Conservation (phyloP, 495 filamentous ascomycete genomes). For the Tuber umbilicatum region DNA sequence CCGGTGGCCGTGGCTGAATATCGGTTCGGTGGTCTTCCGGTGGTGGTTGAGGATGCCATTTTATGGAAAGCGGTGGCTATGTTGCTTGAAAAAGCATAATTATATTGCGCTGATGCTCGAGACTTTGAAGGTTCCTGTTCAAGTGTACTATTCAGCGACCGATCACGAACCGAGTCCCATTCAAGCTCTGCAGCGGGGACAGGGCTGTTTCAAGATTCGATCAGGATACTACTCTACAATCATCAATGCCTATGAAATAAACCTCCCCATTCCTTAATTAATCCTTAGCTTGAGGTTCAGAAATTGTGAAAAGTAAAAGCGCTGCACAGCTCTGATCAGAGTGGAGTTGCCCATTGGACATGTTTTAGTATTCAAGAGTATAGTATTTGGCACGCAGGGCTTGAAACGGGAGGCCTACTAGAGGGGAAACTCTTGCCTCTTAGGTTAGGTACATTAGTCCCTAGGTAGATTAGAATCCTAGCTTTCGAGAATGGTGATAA, state of each 20-base stretch:
- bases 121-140: neutral
- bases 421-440: too few relatives aligned
- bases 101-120: neutral
- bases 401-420: too few relatives aligned
- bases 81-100: neutral
- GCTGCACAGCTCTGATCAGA: neutral
- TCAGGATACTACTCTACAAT: neutral
- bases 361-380: neutral
- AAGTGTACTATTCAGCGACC: neutral
- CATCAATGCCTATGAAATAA: neutral
- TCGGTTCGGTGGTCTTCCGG: neutral
- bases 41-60: neutral
- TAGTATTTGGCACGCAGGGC: fast-evolving
- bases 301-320: neutral
- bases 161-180: neutral
- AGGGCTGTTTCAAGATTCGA: neutral
- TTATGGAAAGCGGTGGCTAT: neutral
- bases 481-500: too few relatives aligned
- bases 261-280: neutral
- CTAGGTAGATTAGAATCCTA: neutral
- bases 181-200: too few relatives aligned
- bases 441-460: too few relatives aligned
- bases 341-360: neutral
- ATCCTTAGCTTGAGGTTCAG: neutral
- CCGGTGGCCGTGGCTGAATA: neutral